Evolutionary conservation across 2,329 filamentous ascomycete species (phyloP).

Genomic region (Basipetospora chlamydospora): DNA sequence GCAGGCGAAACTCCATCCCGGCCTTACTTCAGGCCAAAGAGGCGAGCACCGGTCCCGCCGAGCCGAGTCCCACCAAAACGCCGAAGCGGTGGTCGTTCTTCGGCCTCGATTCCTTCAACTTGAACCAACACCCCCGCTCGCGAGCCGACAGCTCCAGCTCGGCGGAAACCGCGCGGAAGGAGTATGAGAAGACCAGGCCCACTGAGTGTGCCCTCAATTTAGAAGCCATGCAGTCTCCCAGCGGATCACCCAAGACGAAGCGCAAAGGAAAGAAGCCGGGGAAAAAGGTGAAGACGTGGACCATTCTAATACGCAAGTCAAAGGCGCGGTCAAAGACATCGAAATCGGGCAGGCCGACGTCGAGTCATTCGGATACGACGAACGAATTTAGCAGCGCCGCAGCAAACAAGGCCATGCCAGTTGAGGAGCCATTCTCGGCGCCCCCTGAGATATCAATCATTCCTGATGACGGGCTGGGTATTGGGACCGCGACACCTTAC

Average conservation of each 20-base stretch:
- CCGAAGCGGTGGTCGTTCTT: constrained; percentile 50
- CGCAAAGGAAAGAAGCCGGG: constrained; percentile 20
- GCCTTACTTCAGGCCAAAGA: constrained; percentile 28
- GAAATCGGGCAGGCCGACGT: not conserved
- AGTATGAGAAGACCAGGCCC: too few relatives aligned
- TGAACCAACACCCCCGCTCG: constrained; percentile 12
- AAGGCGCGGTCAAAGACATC: constrained; percentile 29
- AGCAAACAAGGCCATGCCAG: not conserved
- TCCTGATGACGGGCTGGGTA: constrained; percentile 12
- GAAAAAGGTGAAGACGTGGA: constrained; percentile 66
- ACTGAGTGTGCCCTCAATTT: too few relatives aligned
- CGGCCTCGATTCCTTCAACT: constrained; percentile 39
- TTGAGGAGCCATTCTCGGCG: not conserved
- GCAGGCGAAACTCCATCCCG: constrained; percentile 46
- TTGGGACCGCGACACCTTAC: constrained; percentile 7
- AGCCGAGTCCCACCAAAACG: constrained; percentile 34
- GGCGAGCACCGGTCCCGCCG: constrained; percentile 18
- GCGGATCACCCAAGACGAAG: too few relatives aligned
- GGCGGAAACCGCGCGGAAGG: constrained; percentile 21
- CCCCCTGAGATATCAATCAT: constrained; percentile 2
- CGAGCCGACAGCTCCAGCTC: constrained; percentile 33
- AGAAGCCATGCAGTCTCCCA: too few relatives aligned
- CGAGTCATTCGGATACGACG: too few relatives aligned
- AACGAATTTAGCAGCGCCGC: too few relatives aligned
- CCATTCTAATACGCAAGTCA: constrained; percentile 48